Base-by-base conservation (phyloP, 345 rosid species). In the Hypericum androsaemum region DNA sequence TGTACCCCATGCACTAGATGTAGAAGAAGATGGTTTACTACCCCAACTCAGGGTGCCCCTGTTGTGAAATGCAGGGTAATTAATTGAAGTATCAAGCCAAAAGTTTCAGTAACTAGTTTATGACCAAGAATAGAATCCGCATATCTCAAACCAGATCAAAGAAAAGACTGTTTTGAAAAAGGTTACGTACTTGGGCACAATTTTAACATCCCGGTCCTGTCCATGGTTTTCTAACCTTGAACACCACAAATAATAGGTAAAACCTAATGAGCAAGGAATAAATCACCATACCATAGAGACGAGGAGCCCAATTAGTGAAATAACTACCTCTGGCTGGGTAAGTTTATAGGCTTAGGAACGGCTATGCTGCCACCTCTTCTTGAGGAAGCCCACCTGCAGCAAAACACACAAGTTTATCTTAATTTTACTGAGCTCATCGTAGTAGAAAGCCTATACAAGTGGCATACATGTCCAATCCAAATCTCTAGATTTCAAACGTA, bases 31-130 rank as follows among this genome's bases (percentile, higher is more conserved):
- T 57, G 97, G 75, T 59, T 68, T 82, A 54, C 84, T 80, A 11
- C 99, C 99, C 99, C 99, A 94, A 54, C 97, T 73, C 64, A 78
- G 78, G 28, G 95, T 80, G 47, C 97, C 97, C 80, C 97, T 89
- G 61, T 41, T 89, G 61, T 41, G 37, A 67, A 57, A 22, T 22
- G 32, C 32, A 22, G 32, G 32, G 32, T 1, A 22, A 22, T 22
- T 22, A 1, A 22, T 22, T 22, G 32, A 22, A 22, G n/a, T n/a
- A n/a, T n/a, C n/a, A n/a, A n/a, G n/a, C n/a, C n/a, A n/a, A n/a
- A n/a, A n/a, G 32, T 22, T 22, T 22, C 32, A 4, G 4, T 22
- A 22, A 22, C 32, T 22, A 22, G 32, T 22, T 22, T 22, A 22
- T 22, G 32, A 22, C 32, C 32, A 22, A 1, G 32, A 22, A 22